A percentile compares a stretch with the other conserved stretches of the same genome.
These are phyloP conservation scores for Purshia tridentata DNA, from an alignment of 306 rosid species.

Conservation along the genomic window DNA sequence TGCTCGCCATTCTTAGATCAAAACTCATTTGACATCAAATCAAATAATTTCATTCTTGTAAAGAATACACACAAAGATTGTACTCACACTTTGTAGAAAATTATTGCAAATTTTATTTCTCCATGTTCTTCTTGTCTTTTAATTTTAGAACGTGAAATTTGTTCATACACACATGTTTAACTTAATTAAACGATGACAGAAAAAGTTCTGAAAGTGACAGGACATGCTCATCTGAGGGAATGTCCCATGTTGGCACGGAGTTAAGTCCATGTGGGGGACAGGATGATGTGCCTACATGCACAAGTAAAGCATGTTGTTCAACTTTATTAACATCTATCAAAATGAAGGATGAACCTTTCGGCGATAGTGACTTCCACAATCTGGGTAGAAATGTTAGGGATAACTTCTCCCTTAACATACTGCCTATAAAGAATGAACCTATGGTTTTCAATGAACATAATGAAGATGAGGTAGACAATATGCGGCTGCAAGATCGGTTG, in stretches of 20 bases:
- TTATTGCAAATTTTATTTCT: no score
- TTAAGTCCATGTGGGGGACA: constrained; percentile 41
- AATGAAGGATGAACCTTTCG: constrained; percentile 70
- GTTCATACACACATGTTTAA: neutral
- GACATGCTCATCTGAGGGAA: constrained; percentile 27
- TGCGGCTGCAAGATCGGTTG: constrained; percentile 58
- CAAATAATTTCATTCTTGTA: neutral
- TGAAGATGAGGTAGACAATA: constrained; percentile 51
- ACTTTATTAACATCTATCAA: constrained; percentile 35
- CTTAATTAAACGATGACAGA: constrained; percentile 14
- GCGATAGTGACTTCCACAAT: constrained; percentile 32
- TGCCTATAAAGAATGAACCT: constrained; percentile 51
- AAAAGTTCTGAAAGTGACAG: constrained; percentile 34
- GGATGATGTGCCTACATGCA: constrained; percentile 28
- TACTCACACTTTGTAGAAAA: neutral
- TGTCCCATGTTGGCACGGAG: constrained; percentile 17
- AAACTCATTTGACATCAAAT: no score
- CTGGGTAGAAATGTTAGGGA: constrained; percentile 27
- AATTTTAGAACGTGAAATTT: neutral
- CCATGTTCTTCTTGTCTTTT: neutral
- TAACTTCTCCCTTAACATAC: constrained; percentile 31
- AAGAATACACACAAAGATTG: neutral
- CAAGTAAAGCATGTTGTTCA: constrained; percentile 35
- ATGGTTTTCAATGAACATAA: constrained; percentile 26
- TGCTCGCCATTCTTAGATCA: no score